Percentiles rank a stretch among this genome's conserved stretches.
These are phyloP conservation scores for Camellia japonica DNA, from an alignment of 148 eudicot species.

Conservation along the genomic window DNA sequence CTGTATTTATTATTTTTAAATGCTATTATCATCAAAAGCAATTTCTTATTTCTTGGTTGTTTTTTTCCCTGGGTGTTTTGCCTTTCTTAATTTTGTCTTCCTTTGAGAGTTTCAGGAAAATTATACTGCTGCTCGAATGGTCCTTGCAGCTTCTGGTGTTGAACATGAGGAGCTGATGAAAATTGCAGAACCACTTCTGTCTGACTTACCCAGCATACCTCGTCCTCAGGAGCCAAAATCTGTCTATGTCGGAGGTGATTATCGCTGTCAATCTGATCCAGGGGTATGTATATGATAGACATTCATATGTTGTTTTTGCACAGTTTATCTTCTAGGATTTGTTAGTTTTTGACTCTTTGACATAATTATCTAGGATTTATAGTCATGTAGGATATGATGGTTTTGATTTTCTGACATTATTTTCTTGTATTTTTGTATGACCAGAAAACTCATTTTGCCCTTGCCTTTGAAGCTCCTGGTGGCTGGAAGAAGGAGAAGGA, in stretches of 20 bases:
- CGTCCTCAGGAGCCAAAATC: conserved; percentile 47
- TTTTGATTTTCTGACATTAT: conserved; percentile 16
- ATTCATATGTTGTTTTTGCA: background rate
- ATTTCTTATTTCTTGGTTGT: conserved; percentile 3
- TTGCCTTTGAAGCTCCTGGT: conserved; percentile 68
- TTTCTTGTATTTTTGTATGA: conserved; percentile 1
- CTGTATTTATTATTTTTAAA: background rate
- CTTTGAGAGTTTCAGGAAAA: conserved; percentile 51
- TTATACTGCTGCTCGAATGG: conserved; percentile 87
- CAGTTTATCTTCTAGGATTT: background rate
- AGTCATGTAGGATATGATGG: background rate
- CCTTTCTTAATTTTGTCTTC: background rate
- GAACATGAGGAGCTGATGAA: conserved; percentile 78
- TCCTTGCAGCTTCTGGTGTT: conserved; percentile 95
- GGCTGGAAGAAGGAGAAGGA: conserved; percentile 57
- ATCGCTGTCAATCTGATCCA: conserved; percentile 56
- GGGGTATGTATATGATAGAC: conserved; percentile 48
- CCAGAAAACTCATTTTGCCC: conserved; percentile 61
- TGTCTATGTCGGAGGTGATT: conserved; percentile 60
- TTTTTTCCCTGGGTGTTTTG: conserved; percentile 16
- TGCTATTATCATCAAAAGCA: too few relatives aligned
- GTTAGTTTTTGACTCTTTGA: conserved; percentile 17
- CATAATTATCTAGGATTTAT: background rate
- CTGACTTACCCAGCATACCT: conserved; percentile 44
- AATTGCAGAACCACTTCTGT: conserved; percentile 83